These are phyloP conservation scores for Cyphellophora europaea DNA, from an alignment of 2,329 filamentous ascomycete genomes.

Conservation along the genomic window DNA sequence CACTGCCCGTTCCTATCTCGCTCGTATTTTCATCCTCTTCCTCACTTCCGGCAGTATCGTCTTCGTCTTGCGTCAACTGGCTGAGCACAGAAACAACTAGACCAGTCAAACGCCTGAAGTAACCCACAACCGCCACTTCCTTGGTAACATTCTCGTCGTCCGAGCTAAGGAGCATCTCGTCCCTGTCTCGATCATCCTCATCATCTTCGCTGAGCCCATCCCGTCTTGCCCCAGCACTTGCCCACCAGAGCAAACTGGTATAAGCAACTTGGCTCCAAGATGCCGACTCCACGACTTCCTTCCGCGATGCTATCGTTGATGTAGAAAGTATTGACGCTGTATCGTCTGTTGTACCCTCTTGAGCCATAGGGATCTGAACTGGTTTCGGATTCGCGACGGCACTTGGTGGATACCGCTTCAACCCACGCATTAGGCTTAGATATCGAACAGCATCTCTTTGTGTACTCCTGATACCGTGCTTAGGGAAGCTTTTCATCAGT, in stretches of 20 bases:
- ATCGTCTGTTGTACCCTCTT: constrained; percentile 26
- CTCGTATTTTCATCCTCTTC: constrained; percentile 12
- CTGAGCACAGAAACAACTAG: constrained; percentile 26
- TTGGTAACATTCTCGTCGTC: constrained; percentile 27
- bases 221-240: constrained; percentile 52
- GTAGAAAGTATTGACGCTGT: constrained; percentile 22
- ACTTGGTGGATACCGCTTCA: constrained; percentile 27
- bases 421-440: constrained; percentile 54
- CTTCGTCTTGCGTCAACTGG: not conserved
- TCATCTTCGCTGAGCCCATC: constrained; percentile 45
- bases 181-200: constrained; percentile 37
- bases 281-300: constrained; percentile 43
- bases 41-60: constrained; percentile 11
- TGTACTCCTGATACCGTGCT: constrained; percentile 68
- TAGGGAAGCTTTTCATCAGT: constrained; percentile 31
- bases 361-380: constrained; percentile 15
- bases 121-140: constrained; percentile 38
- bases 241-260: constrained; percentile 59
- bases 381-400: constrained; percentile 9
- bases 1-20: constrained; percentile 4
- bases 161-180: constrained; percentile 29
- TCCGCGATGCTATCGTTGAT: constrained; percentile 32
- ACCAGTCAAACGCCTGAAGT: constrained; percentile 39
- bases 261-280: constrained; percentile 54
- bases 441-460: constrained; percentile 84